Evolutionary conservation across 1,139 yeast species (phyloP).

Genomic region (Zhuliangozyma parablackwelliae): DNA sequence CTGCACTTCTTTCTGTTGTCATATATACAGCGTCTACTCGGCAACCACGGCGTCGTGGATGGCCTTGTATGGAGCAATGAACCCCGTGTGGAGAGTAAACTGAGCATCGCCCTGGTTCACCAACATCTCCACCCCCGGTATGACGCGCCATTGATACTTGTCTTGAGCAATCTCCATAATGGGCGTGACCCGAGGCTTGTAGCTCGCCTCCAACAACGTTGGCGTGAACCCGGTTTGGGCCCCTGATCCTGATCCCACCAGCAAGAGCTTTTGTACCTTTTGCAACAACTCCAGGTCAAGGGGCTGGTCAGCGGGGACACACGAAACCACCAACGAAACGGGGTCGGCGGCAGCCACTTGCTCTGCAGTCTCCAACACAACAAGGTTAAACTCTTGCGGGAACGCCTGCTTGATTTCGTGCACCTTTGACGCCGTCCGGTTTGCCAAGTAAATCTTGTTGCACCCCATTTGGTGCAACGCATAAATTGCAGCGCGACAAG

Average conservation of each 20-base stretch:
- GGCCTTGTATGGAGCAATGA: slow-evolving; percentile 55
- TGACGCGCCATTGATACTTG: slow-evolving; percentile 59
- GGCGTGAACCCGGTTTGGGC: slow-evolving; percentile 37
- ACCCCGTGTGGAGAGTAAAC: slow-evolving; percentile 74
- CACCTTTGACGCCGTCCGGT: slow-evolving; percentile 72
- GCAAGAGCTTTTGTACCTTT: slow-evolving; percentile 46
- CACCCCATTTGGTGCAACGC: slow-evolving; percentile 84
- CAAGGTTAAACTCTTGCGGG: slow-evolving; percentile 58
- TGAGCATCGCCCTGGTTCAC: slow-evolving; percentile 91
- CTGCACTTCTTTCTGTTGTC: background rate
- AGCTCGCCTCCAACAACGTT: slow-evolving; percentile 82
- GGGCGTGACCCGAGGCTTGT: slow-evolving; percentile 83
- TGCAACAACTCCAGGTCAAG: slow-evolving; percentile 50
- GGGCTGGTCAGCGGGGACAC: slow-evolving; percentile 85
- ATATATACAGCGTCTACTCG: too few species aligned
- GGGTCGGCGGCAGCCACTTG: slow-evolving; percentile 38
- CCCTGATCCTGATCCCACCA: slow-evolving; percentile 27
- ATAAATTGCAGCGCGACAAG: slow-evolving; percentile 90
- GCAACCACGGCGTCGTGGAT: slow-evolving; percentile 55
- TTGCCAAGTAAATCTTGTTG: slow-evolving; percentile 66
- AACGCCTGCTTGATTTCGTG: slow-evolving; percentile 55
- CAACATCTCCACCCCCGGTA: slow-evolving; percentile 88
- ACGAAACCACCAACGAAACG: slow-evolving; percentile 68
- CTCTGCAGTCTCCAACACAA: slow-evolving; percentile 49
- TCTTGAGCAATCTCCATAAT: slow-evolving; percentile 71